Percentiles rank a stretch among this genome's conserved stretches.
Conservation (phyloP, 2,329 filamentous ascomycete species). For the Venturia asperata region DNA sequence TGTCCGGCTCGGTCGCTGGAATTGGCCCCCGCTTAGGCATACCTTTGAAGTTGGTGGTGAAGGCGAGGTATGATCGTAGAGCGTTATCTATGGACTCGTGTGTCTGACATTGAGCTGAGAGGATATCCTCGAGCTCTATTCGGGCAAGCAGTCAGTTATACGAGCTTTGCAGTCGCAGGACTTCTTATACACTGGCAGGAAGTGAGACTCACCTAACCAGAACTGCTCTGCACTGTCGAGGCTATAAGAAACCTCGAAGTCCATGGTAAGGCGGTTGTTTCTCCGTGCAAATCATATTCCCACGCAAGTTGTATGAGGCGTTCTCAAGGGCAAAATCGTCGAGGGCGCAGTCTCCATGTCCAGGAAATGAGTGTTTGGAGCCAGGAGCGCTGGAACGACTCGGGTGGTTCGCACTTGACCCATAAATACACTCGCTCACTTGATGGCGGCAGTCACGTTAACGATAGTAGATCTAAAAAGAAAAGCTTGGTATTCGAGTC, state of each 20-base stretch:
- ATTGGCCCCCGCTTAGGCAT: conserved; percentile 22
- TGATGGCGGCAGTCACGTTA: neutral
- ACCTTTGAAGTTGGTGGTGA: conserved; percentile 68
- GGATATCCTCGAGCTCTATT: conserved; percentile 60
- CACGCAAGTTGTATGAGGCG: neutral
- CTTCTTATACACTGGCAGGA: neutral
- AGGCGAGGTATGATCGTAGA: conserved; percentile 73
- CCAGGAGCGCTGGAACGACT: neutral
- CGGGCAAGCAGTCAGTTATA: conserved; percentile 4
- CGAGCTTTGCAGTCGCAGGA: conserved; percentile 19
- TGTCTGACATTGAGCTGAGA: conserved; percentile 51
- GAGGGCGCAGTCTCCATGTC: neutral
- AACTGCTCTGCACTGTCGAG: conserved; percentile 79
- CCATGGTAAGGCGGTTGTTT: conserved; percentile 38
- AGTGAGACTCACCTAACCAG: conserved; percentile 66
- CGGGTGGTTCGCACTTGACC: neutral
- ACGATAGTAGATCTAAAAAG: neutral
- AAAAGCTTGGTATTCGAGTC: neutral
- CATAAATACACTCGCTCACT: neutral
- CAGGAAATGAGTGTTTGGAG: neutral
- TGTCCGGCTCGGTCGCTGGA: conserved; percentile 6
- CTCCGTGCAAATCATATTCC: conserved; percentile 11
- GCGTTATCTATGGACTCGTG: conserved; percentile 73
- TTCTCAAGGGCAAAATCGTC: neutral
- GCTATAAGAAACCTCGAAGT: conserved; percentile 61